phyloP scores from a whole-genome alignment of 768 basidiomycete species.

The Rhizopogon sp. region DNA sequence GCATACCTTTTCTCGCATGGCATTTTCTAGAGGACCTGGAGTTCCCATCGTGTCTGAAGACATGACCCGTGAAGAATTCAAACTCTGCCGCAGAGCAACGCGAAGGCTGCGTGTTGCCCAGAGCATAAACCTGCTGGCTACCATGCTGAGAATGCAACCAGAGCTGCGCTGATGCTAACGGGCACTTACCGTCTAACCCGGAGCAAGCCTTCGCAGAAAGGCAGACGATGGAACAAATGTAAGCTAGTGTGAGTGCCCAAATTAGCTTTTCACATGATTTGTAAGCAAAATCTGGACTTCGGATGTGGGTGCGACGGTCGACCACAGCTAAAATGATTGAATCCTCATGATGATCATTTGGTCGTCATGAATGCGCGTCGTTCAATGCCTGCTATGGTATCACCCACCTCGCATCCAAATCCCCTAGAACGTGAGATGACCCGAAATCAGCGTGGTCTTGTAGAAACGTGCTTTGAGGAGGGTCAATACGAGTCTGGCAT shows the following conservation, averaged over 20 bases:
- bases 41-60: conserved; percentile 19
- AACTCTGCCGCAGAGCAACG: conserved; percentile 13
- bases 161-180: conserved; percentile 1
- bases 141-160: conserved; percentile 1
- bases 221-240: not conserved
- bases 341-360: not conserved
- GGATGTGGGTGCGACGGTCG: not conserved
- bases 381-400: not conserved
- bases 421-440: conserved; percentile 39
- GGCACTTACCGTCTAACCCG: conserved; percentile 1
- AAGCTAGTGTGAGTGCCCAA: not conserved
- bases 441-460: conserved; percentile 46
- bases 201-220: not conserved
- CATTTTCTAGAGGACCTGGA: conserved; percentile 48
- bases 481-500: conserved; percentile 71
- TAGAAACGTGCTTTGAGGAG: conserved; percentile 75
- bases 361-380: not conserved
- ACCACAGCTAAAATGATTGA: not conserved
- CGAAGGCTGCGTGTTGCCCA: conserved; percentile 14
- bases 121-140: conserved; percentile 19
- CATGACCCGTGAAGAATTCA: conserved; percentile 20
- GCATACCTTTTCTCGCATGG: conserved; percentile 57
- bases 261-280: not conserved
- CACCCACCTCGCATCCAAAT: not conserved
- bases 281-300: not conserved